Evolutionary conservation across 2,329 filamentous ascomycete species (phyloP).

Genomic region (Hysterium pulicare): DNA sequence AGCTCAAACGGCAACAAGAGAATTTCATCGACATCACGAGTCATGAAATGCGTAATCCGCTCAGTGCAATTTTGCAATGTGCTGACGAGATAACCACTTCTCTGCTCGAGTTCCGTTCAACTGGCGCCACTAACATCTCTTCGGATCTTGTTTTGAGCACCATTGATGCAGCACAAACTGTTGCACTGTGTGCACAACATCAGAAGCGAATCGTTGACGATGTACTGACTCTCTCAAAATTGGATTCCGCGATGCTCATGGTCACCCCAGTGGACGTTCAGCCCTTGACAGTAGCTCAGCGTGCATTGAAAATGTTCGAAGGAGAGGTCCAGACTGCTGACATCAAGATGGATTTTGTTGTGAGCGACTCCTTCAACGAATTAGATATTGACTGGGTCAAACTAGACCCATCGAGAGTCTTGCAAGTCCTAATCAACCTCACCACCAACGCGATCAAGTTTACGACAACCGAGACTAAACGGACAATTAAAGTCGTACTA

Average conservation of each 20-base stretch:
- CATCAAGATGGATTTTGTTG: constrained; percentile 62
- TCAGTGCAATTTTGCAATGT: constrained; percentile 72
- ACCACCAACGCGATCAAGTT: constrained; percentile 82
- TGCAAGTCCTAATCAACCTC: constrained; percentile 77
- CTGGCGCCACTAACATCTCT: constrained; percentile 47
- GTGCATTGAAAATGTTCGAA: constrained; percentile 74
- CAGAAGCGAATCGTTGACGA: constrained; percentile 61
- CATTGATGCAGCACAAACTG: constrained; percentile 73
- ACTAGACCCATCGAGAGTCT: constrained; percentile 69
- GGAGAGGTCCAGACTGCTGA: constrained; percentile 67
- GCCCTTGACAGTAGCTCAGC: constrained; percentile 63
- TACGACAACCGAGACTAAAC: constrained; percentile 60
- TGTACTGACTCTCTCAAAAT: constrained; percentile 50
- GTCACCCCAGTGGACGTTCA: constrained; percentile 69
- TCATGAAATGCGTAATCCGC: constrained; percentile 73
- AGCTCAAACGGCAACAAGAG: constrained; percentile 76
- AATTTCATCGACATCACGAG: constrained; percentile 78
- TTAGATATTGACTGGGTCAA: constrained; percentile 64
- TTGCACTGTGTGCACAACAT: constrained; percentile 73
- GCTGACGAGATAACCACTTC: constrained; percentile 67
- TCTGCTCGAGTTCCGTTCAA: constrained; percentile 41
- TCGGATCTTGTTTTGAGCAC: constrained; percentile 55
- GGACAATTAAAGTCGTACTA: constrained; percentile 64
- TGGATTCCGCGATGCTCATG: constrained; percentile 71
- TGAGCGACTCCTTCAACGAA: constrained; percentile 59